Evolutionary conservation across 495 filamentous ascomycete genomes (phyloP).

Genomic region (Xylaria acuta): DNA sequence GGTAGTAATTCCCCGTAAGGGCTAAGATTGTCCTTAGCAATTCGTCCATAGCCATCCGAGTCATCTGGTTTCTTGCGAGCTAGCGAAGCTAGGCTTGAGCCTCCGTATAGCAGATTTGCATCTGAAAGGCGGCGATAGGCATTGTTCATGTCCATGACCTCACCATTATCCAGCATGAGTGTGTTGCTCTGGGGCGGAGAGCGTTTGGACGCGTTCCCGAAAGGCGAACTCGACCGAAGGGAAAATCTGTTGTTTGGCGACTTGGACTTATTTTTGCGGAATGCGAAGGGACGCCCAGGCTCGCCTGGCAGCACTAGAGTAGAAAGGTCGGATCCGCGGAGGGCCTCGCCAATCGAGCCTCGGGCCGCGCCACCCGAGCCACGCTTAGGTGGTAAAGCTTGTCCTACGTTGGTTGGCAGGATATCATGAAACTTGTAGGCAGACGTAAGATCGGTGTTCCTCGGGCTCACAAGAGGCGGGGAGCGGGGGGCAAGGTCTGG

Average conservation of each 20-base stretch:
- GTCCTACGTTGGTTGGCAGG: conserved; percentile 54
- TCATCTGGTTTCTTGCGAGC: conserved; percentile 52
- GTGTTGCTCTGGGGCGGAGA: conserved; percentile 39
- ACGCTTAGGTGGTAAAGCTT: conserved; percentile 47
- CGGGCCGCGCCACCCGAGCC: conserved; percentile 49
- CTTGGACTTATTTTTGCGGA: conserved; percentile 64
- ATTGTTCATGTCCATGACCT: conserved; percentile 62
- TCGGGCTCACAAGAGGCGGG: conserved; percentile 32
- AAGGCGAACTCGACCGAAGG: conserved; percentile 66
- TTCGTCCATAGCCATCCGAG: conserved; percentile 59
- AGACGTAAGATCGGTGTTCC: conserved; percentile 48
- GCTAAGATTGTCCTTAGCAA: conserved; percentile 74
- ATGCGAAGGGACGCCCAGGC: conserved; percentile 51
- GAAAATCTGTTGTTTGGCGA: conserved; percentile 63
- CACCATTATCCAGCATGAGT: conserved; percentile 56
- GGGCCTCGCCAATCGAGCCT: conserved; percentile 57
- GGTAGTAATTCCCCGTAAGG: conserved; percentile 65
- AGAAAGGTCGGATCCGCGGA: conserved; percentile 53
- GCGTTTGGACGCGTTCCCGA: conserved; percentile 49
- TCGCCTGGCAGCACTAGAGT: conserved; percentile 52
- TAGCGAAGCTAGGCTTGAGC: conserved; percentile 61
- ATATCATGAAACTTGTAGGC: conserved; percentile 62
- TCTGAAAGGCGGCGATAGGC: conserved; percentile 71
- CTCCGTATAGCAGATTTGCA: conserved; percentile 62
- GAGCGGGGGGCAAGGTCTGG: conserved; percentile 45